Evolutionary conservation across 352 stramenopile species (phyloP).

Genomic region (Pythium phragmitis): DNA sequence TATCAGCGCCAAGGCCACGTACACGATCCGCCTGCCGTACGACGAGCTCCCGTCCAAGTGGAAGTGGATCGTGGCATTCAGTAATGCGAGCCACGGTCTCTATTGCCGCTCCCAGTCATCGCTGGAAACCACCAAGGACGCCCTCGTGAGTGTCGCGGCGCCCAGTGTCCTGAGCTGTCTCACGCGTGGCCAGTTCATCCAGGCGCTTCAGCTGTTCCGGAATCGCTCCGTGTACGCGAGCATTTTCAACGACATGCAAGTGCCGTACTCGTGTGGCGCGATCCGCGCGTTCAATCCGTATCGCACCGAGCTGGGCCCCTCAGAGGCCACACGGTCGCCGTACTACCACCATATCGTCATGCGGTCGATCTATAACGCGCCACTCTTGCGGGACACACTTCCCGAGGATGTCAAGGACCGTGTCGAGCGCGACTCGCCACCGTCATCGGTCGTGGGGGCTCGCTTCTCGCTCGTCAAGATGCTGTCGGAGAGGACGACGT

Average conservation of each 20-base stretch:
- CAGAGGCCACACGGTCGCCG: slow-evolving; percentile 48
- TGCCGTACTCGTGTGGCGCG: slow-evolving; percentile 72
- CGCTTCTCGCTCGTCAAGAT: slow-evolving; percentile 27
- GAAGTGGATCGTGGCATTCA: slow-evolving; percentile 63
- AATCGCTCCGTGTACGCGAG: slow-evolving; percentile 69
- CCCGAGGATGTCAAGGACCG: slow-evolving; percentile 44
- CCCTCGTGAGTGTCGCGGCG: not conserved
- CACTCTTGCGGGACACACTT: slow-evolving; percentile 60
- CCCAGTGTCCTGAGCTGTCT: slow-evolving; percentile 61
- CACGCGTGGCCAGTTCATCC: slow-evolving; percentile 67
- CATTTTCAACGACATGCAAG: slow-evolving; percentile 80
- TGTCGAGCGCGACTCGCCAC: slow-evolving; percentile 10
- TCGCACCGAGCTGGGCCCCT: slow-evolving; percentile 34
- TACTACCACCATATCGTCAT: slow-evolving; percentile 70
- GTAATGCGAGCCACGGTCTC: slow-evolving; percentile 52
- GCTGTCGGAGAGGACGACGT: slow-evolving; percentile 8
- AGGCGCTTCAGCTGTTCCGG: slow-evolving; percentile 70
- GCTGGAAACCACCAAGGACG: not conserved
- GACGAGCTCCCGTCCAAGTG: slow-evolving; percentile 53
- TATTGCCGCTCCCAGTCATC: slow-evolving; percentile 28
- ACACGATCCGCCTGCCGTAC: slow-evolving; percentile 46
- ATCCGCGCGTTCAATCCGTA: slow-evolving; percentile 86
- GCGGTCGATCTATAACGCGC: slow-evolving; percentile 51
- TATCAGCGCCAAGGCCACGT: not conserved
- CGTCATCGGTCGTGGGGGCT: slow-evolving; percentile 14